These are phyloP conservation scores for Acanthamoeba sp. DNA, from an alignment of 208 protist genomes.

Conservation along the genomic window DNA sequence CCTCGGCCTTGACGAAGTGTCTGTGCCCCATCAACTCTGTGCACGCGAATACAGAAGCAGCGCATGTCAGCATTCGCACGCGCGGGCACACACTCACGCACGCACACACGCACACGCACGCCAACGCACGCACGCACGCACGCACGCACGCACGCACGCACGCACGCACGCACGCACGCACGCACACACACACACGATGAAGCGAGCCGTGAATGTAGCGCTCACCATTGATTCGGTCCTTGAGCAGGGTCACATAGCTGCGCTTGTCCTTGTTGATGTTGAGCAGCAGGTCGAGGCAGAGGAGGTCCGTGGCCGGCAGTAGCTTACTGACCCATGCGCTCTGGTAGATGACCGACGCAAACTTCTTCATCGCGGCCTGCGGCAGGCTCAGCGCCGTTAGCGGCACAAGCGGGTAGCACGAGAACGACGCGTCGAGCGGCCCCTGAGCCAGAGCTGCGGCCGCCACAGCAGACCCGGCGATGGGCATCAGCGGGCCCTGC, in stretches of 20 bases:
- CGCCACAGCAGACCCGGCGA: no score
- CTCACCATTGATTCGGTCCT: not conserved
- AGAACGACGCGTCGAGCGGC: not conserved
- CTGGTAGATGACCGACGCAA: not conserved
- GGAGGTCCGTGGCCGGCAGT: not conserved
- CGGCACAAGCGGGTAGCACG: not conserved
- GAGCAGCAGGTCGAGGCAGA: not conserved
- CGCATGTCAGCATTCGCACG: no score
- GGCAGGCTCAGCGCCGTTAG: not conserved
- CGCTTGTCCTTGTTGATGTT: not conserved
- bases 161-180: no score
- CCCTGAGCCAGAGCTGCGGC: not conserved
- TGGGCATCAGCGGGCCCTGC: no score
- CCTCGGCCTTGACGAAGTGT: not conserved
- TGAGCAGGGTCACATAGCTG: not conserved
- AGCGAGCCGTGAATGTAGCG: not conserved
- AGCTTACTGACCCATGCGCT: slow-evolving; percentile 4
- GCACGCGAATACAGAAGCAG: not conserved
- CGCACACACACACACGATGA: no score
- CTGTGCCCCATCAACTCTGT: not conserved
- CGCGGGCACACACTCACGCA: no score
- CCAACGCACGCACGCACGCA: no score
- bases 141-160: no score
- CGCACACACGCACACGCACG: no score
- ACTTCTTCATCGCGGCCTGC: not conserved